Conservation (phyloP, 1,284 basidiomycete genomes). For the Polyporus tsugae region DNA sequence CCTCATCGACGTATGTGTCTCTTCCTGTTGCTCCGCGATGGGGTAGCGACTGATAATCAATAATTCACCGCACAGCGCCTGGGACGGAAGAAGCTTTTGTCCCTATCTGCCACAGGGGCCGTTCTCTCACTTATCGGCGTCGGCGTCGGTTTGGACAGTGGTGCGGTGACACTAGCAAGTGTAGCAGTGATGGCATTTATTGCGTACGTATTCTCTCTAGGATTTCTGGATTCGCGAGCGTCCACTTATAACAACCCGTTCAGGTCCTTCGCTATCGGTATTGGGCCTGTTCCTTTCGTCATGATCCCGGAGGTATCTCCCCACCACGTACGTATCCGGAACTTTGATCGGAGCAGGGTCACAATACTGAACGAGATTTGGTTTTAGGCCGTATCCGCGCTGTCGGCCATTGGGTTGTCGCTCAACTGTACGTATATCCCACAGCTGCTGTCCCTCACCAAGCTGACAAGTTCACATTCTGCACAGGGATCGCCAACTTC, state of each 20-base stretch:
- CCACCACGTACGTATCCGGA: conserved; percentile 58
- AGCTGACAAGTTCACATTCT: not conserved
- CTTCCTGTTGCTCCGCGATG: not conserved
- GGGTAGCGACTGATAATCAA: not conserved
- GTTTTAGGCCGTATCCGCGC: conserved; percentile 79
- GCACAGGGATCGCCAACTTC: conserved; percentile 83
- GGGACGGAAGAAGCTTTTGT: conserved; percentile 68
- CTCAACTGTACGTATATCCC: conserved; percentile 71
- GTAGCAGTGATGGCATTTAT: conserved; percentile 86
- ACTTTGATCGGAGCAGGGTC: not conserved
- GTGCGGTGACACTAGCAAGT: conserved; percentile 69
- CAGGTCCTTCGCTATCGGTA: conserved; percentile 87
- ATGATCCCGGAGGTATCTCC: conserved; percentile 94
- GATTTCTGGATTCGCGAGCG: not conserved
- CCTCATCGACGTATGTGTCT: conserved; percentile 76
- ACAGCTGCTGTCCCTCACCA: not conserved
- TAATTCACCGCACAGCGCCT: conserved; percentile 57
- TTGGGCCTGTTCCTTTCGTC: conserved; percentile 94
- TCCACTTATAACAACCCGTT: not conserved
- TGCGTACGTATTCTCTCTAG: conserved; percentile 58
- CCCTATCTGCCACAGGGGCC: conserved; percentile 68
- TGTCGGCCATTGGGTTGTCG: conserved; percentile 85
- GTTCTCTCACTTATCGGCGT: conserved; percentile 72
- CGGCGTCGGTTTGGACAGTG: conserved; percentile 76
- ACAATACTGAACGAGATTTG: not conserved